Conservation (phyloP, 139 green algal genomes). For the Tetradesmus obliquus region DNA sequence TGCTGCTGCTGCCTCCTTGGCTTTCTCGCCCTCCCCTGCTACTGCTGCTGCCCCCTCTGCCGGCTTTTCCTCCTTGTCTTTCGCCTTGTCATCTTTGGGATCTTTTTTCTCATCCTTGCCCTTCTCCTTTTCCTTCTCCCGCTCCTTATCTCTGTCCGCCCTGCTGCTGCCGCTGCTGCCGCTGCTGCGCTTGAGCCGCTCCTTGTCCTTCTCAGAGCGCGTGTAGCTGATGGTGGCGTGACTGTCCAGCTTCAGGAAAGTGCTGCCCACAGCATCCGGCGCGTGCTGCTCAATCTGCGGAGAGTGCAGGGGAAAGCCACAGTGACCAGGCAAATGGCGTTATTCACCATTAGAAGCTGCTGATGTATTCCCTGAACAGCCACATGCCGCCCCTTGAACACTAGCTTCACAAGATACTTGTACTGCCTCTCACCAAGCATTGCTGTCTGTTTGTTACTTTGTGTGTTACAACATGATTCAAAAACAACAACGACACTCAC, state of each 20-base stretch:
- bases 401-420: constrained; percentile 43
- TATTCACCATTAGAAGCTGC: no score
- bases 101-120: background rate
- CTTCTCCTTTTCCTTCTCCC: background rate
- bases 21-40: background rate
- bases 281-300: constrained; percentile 35
- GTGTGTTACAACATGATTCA: background rate
- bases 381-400: constrained; percentile 49
- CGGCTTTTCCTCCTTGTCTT: background rate
- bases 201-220: constrained; percentile 2
- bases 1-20: background rate
- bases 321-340: no score
- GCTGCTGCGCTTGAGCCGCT: background rate
- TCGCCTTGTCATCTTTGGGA: background rate
- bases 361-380: no score
- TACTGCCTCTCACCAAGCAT: no score
- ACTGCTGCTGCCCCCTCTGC: background rate
- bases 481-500: background rate
- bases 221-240: constrained; percentile 36
- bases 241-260: constrained; percentile 28
- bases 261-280: background rate
- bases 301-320: constrained; percentile 30
- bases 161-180: constrained; percentile 11
- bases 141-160: background rate
- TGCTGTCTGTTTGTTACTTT: background rate